A percentile compares a stretch with the other conserved stretches of the same genome.
Evolutionary conservation across 306 rosid genomes (phyloP).

Genomic region (Astragalus glycyphyllos): DNA sequence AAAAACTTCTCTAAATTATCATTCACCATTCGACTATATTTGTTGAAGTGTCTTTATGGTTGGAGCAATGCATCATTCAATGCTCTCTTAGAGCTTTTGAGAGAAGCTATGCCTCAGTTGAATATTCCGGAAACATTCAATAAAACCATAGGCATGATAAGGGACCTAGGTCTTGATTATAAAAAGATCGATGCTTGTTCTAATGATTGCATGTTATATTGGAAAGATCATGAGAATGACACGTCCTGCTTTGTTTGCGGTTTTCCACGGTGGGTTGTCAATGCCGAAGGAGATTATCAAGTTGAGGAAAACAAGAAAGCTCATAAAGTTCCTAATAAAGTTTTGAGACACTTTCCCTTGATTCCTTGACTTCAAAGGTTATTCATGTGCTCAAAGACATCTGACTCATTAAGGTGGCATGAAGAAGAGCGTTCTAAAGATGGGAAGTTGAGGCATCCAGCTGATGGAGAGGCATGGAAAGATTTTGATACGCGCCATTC

Average conservation of each 20-base stretch:
- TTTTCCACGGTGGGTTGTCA: neutral
- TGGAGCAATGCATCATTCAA: neutral
- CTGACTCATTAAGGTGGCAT: too few species aligned
- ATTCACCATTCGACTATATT: neutral
- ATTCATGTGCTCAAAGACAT: too few species aligned
- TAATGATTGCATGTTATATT: too few species aligned
- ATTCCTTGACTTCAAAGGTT: too few species aligned
- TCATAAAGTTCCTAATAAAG: neutral
- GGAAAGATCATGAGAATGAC: neutral
- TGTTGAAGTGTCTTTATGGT: neutral
- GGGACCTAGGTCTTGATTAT: too few species aligned
- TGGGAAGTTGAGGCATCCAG: too few species aligned
- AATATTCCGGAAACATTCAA: neutral
- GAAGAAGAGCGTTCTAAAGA: too few species aligned
- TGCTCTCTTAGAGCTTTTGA: neutral
- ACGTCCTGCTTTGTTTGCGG: neutral
- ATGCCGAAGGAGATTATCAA: neutral
- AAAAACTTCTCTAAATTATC: neutral
- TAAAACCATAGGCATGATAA: neutral
- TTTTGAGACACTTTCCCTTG: too few species aligned
- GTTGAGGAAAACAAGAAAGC: neutral
- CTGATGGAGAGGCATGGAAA: too few species aligned
- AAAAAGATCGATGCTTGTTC: too few species aligned
- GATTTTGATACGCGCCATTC: too few species aligned
- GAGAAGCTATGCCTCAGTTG: neutral